These are phyloP conservation scores for Schwanniomyces etchellsii DNA, from an alignment of 1,139 yeast species.

Conservation along the genomic window DNA sequence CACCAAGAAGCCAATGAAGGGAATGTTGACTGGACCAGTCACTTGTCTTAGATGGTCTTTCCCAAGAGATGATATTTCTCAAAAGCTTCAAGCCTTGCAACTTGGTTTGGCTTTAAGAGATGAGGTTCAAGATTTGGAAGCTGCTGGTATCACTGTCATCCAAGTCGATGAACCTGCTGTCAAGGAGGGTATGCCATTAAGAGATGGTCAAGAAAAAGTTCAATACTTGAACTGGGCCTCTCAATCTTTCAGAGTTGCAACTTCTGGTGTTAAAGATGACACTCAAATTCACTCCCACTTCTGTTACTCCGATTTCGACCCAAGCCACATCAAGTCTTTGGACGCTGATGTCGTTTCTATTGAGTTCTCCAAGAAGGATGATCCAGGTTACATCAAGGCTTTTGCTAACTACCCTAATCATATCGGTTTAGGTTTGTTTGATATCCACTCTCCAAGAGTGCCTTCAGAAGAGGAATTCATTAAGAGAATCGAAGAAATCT, in stretches of 20 bases:
- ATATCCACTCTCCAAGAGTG: slow-evolving; percentile 99
- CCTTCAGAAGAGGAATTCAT: slow-evolving; percentile 97
- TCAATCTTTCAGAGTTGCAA: slow-evolving; percentile 98
- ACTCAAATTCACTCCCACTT: slow-evolving; percentile 99
- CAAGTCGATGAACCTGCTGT: slow-evolving; percentile 99
- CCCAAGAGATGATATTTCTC: slow-evolving; percentile 98
- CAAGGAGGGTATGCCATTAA: slow-evolving; percentile 99
- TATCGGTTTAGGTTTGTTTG: slow-evolving; percentile 98
- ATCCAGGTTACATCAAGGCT: slow-evolving; percentile 95
- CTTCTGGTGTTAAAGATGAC: slow-evolving; percentile 91
- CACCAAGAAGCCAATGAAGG: slow-evolving; percentile 95
- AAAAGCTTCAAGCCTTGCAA: slow-evolving; percentile 93
- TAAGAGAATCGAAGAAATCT: slow-evolving; percentile 87
- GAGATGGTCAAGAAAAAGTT: slow-evolving; percentile 95
- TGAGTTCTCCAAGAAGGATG: slow-evolving; percentile 99
- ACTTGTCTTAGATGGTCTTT: slow-evolving; percentile 99
- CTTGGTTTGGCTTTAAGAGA: slow-evolving; percentile 97
- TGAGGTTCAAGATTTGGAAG: slow-evolving; percentile 96
- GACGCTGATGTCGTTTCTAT: slow-evolving; percentile 99
- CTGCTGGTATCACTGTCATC: slow-evolving; percentile 95
- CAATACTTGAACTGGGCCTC: slow-evolving; percentile 99
- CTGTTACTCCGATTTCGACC: slow-evolving; percentile 99
- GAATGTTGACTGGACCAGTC: slow-evolving; percentile 99
- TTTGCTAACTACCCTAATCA: slow-evolving; percentile 98
- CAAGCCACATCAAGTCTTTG: slow-evolving; percentile 97